Evolutionary conservation across 257 asterid genomes (phyloP), one percentile per base, ranked within the genome.

Genomic region (Misopates orontium): DNA sequence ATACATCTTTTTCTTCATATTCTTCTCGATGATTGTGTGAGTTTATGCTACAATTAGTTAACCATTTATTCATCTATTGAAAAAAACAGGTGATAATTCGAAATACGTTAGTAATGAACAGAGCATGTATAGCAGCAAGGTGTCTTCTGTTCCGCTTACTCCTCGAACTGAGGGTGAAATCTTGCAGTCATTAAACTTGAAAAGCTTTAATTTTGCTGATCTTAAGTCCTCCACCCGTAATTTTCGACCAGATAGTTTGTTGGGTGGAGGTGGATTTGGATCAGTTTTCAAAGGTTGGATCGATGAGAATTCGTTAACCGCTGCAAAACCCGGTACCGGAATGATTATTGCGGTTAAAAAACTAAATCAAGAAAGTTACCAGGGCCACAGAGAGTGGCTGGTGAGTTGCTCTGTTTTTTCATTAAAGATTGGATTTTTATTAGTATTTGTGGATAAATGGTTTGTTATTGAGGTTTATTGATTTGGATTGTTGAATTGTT

Each of bases 231-330:
- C 98, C 60, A 89, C 96, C 36, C 84, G 95, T 72, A 89, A 92
- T 74, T 92, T 92, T 56, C 90, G 96, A 6, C 97, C 90, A 0
- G 98, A 89, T 56, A 85, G 95, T 41, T 83, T 89, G 49, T 71
- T 92, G 0, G 98, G 96, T 32, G 98, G 89, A 72, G 98, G 96
- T 25, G 96, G 98, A 16, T 88, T 88, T 53, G 96, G 98, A 21
- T 83, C 98, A 0, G 96, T 91, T 11, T 91, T 83, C 59, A 91
- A 91, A 72, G 98, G 98, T 51, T 88, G 98, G 96, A 79, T 91
- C 20, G 96, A 91, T 73, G 87, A 86, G 79, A 75, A 77, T 69
- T 73, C 92, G 10, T 78, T 71, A 1, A 69, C 85, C 10, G 94
- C 96, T 48, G 56, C 96, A 36, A 89, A 83, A 73, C 92, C 96